Base-by-base conservation (phyloP, 345 rosid genomes). In the Euphorbia lathyris region DNA sequence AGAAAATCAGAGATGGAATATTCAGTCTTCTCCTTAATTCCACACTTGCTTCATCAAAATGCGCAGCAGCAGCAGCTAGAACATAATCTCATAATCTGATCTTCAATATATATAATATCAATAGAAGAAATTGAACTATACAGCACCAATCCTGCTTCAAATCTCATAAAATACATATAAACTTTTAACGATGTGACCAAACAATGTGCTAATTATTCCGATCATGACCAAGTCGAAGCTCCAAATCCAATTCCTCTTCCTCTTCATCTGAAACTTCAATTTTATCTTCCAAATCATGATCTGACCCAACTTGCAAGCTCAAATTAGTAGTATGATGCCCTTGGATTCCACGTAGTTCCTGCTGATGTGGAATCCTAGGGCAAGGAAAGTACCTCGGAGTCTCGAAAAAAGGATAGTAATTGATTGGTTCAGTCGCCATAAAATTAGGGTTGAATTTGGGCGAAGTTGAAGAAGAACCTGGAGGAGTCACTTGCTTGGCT, bases 171-270 rank as follows among this genome's bases (percentile, higher is more conserved):
- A 65, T 29, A 47, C 11, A 25, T n/a, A n/a, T n/a, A n/a, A n/a
- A n/a, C n/a, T n/a, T n/a, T n/a, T 12, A 62, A 36, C n/a, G 4
- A 34, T 34, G 38, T 34, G 4, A 34, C 38, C n/a, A 7, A 34
- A 34, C 38, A 34, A 34, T 34, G 38, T 34, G 38, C 22, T n/a
- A 27, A 17, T n/a, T n/a, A n/a, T 76, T 77, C 3, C 75, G 85
- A 74, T 76, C 73, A 51, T 81, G 80, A 63, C 97, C 96, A 47
- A 90, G 97, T 67, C 96, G 87, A 79, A 90, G 98, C 86, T 93
- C 90, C 87, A 90, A 86, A 83, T 93, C 96, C 26, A 88, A 29
- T 76, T 87, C 91, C 61, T 81, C 87, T 26, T 80, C 86, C 38
- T 81, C 87, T 26, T 80, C 86, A 38, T 83, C 72, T 10, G 61